phyloP scores from a whole-genome alignment of 2,329 filamentous ascomycete species.

The Beauveria pseudobassiana region DNA sequence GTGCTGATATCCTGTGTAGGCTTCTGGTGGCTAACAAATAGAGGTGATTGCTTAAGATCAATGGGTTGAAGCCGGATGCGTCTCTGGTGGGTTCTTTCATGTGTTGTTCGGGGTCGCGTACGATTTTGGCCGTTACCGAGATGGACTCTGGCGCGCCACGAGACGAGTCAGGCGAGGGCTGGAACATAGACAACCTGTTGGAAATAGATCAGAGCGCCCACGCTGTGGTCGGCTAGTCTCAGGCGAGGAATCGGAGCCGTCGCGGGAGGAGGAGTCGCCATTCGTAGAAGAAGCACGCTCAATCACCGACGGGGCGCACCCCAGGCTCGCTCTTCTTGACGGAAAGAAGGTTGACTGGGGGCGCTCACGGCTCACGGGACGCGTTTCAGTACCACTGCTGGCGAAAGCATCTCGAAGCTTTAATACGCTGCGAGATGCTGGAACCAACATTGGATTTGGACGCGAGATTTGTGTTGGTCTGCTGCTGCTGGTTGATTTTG shows the following conservation, averaged over 20 bases:
- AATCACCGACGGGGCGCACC: slow-evolving; percentile 37
- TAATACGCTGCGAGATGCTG: slow-evolving; percentile 90
- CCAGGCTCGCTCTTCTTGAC: slow-evolving; percentile 44
- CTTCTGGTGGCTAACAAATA: slow-evolving; percentile 49
- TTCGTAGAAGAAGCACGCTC: slow-evolving; percentile 33
- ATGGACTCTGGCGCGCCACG: slow-evolving; percentile 61
- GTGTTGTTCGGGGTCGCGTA: slow-evolving; percentile 52
- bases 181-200: slow-evolving; percentile 49
- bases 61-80: slow-evolving; percentile 35
- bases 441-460: slow-evolving; percentile 74
- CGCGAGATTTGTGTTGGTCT: slow-evolving; percentile 38
- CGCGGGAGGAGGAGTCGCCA: slow-evolving; percentile 24
- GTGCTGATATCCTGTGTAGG: slow-evolving; percentile 21
- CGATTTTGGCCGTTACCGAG: slow-evolving; percentile 80
- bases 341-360: slow-evolving; percentile 52
- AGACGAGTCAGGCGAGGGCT: slow-evolving; percentile 29
- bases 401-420: slow-evolving; percentile 78
- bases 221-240: slow-evolving; percentile 32
- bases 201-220: slow-evolving; percentile 47
- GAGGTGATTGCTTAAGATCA: slow-evolving; percentile 52
- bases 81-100: slow-evolving; percentile 32
- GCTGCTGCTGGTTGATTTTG: slow-evolving; percentile 44
- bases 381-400: slow-evolving; percentile 19
- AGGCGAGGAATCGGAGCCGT: slow-evolving; percentile 39
- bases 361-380: slow-evolving; percentile 26